Percentiles rank a stretch among this genome's conserved stretches.
Conservation (phyloP, 2,329 filamentous ascomycete genomes). For the Epichloe gansuensis region DNA sequence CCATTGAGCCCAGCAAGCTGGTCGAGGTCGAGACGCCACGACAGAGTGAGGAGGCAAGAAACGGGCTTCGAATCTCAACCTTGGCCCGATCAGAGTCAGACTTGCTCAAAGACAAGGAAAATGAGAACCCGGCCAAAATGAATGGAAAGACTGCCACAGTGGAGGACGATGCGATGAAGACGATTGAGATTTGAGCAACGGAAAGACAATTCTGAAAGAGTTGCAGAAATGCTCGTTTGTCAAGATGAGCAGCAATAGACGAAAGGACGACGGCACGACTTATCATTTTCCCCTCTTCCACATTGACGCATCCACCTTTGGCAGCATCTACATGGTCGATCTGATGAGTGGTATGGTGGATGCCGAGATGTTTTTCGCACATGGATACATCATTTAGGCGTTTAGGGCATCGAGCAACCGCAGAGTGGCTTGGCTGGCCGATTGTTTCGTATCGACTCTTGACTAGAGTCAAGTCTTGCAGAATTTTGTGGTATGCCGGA, state of each 20-base stretch:
- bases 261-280: constrained; percentile 13
- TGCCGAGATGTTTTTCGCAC: background rate
- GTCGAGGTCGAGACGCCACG: constrained; percentile 44
- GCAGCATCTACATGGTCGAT: background rate
- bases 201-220: background rate
- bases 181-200: constrained; percentile 41
- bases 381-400: background rate
- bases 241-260: background rate
- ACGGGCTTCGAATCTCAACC: constrained; percentile 14
- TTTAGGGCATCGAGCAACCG: background rate
- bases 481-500: background rate
- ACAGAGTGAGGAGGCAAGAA: constrained; percentile 30
- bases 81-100: constrained; percentile 22
- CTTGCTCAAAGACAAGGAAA: constrained; percentile 27
- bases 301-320: background rate
- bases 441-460: background rate
- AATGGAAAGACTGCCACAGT: constrained; percentile 33
- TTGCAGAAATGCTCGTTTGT: background rate
- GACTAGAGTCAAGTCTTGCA: background rate
- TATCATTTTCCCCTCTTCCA: background rate
- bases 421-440: background rate
- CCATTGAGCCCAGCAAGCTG: constrained; percentile 34
- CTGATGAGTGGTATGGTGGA: background rate
- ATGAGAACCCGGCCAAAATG: constrained; percentile 22
- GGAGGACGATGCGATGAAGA: constrained; percentile 43